A percentile compares a stretch with the other conserved stretches of the same genome.
phyloP scores from a whole-genome alignment of 306 rosid genomes.

The Arachis stenosperma region DNA sequence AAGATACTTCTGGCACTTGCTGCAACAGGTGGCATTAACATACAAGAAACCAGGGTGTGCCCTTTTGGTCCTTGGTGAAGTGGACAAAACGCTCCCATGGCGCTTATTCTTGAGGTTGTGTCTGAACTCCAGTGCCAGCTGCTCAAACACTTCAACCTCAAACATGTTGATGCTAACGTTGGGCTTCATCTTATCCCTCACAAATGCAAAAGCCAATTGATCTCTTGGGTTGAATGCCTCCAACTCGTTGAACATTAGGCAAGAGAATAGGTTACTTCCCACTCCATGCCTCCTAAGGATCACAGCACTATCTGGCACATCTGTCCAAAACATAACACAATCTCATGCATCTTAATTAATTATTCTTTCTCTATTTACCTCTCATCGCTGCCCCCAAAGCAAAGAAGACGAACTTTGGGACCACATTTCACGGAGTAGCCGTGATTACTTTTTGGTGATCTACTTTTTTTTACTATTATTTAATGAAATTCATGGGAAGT shows the following conservation, averaged over 20 bases:
- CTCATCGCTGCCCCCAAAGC: no score
- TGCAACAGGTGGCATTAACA: conserved; percentile 64
- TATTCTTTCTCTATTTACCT: no score
- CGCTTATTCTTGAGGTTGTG: conserved; percentile 58
- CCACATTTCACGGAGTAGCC: conserved; percentile 1
- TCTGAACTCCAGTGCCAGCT: conserved; percentile 72
- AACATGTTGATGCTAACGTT: conserved; percentile 76
- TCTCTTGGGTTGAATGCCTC: conserved; percentile 96
- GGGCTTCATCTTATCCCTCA: conserved; percentile 85
- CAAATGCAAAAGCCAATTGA: conserved; percentile 88
- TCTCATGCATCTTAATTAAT: background rate
- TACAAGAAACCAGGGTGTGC: conserved; percentile 56
- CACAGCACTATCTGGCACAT: conserved; percentile 95
- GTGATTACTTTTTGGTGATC: background rate
- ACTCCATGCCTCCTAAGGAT: conserved; percentile 77
- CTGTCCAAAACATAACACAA: conserved; percentile 42
- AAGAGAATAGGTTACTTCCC: conserved; percentile 73
- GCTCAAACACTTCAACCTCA: conserved; percentile 85
- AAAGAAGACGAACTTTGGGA: background rate
- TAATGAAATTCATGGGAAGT: background rate
- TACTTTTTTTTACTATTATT: background rate
- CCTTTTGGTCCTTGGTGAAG: conserved; percentile 52
- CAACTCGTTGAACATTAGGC: conserved; percentile 86
- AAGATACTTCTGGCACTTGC: conserved; percentile 75
- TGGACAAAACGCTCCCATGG: background rate